phyloP scores from a whole-genome alignment of 768 basidiomycete species.

The Inosperma sp. region DNA sequence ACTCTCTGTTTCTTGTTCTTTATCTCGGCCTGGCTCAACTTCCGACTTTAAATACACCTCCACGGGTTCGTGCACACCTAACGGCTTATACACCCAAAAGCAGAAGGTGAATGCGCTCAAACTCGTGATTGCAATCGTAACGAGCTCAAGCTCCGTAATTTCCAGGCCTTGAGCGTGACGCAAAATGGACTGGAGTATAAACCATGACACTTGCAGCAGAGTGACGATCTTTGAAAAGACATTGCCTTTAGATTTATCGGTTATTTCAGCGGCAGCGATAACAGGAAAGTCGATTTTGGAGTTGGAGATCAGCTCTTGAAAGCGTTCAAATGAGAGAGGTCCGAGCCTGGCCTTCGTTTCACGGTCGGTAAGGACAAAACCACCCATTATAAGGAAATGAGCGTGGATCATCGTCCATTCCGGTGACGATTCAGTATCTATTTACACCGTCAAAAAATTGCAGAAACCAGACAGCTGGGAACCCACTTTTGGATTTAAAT shows the following conservation, averaged over 20 bases:
- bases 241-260: neutral
- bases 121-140: constrained; percentile 28
- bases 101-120: constrained; percentile 26
- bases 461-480: neutral
- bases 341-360: neutral
- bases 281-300: neutral
- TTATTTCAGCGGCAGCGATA: neutral
- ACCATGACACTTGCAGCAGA: constrained; percentile 23
- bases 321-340: neutral
- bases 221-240: neutral
- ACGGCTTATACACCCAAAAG: constrained; percentile 35
- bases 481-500: too few relatives aligned
- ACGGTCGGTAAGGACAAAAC: neutral
- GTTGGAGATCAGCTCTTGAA: neutral
- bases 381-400: constrained; percentile 7
- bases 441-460: too few relatives aligned
- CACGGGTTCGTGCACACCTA: constrained; percentile 25
- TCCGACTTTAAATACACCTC: too few relatives aligned
- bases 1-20: too few relatives aligned
- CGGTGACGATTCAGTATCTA: too few relatives aligned
- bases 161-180: constrained; percentile 20
- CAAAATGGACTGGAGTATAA: constrained; percentile 24
- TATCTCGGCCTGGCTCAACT: too few relatives aligned
- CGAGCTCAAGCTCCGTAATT: constrained; percentile 30
- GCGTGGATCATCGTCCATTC: constrained; percentile 4